Percentiles rank a stretch among this genome's conserved stretches.
Evolutionary conservation across 2,329 filamentous ascomycete genomes (phyloP).

Genomic region (Colletotrichum ledebouriae): DNA sequence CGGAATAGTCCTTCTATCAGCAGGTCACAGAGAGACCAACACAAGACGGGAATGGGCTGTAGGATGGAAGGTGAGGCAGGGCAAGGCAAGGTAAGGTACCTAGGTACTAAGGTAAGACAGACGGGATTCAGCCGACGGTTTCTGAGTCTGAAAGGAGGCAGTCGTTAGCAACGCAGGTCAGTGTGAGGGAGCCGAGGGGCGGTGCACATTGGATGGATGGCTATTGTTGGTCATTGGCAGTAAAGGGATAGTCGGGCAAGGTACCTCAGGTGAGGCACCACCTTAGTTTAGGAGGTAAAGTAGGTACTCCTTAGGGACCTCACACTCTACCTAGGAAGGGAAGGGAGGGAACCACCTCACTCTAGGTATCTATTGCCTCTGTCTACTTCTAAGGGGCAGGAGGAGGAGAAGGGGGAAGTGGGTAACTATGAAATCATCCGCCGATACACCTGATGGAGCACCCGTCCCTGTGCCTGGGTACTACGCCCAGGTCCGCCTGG

Average conservation of each 20-base stretch:
- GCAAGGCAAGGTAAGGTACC: too few relatives aligned
- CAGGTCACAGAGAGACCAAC: not conserved
- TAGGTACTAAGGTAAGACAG: not conserved
- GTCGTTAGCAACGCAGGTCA: not conserved
- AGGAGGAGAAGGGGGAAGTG: slow-evolving; percentile 1
- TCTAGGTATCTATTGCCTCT: too few relatives aligned
- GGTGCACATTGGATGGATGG: not conserved
- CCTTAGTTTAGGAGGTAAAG: too few relatives aligned
- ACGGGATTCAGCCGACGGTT: slow-evolving; percentile 14
- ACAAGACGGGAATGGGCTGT: not conserved
- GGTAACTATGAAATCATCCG: slow-evolving; percentile 43
- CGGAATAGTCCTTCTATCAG: slow-evolving; percentile 5
- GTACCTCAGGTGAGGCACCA: too few relatives aligned
- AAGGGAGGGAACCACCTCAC: too few relatives aligned
- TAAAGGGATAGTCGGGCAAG: too few relatives aligned
- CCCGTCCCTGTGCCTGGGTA: too few relatives aligned
- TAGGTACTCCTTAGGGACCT: too few relatives aligned
- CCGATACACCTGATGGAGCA: not conserved
- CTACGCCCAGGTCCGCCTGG: too few relatives aligned
- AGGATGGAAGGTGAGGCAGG: not conserved
- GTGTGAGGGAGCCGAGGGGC: slow-evolving; percentile 1
- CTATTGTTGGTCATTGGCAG: too few relatives aligned
- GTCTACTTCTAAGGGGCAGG: too few relatives aligned
- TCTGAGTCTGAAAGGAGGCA: slow-evolving; percentile 12
- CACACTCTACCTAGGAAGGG: too few relatives aligned